These are phyloP conservation scores for Trametes gibbosa DNA, from an alignment of 768 basidiomycete species.

Conservation along the genomic window DNA sequence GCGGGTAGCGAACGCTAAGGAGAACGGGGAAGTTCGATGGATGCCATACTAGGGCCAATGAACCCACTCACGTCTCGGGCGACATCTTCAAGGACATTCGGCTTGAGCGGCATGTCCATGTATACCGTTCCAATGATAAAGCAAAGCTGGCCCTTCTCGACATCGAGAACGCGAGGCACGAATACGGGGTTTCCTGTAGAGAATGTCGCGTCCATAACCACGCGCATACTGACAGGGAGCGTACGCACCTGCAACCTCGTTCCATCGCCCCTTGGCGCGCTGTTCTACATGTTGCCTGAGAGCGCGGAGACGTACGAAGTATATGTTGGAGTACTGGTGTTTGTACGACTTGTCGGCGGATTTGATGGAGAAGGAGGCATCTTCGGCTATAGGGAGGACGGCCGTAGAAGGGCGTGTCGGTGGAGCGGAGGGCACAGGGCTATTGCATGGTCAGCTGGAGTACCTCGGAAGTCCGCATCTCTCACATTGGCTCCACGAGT, in stretches of 20 bases:
- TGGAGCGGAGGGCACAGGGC: conserved; percentile 24
- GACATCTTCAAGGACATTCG: conserved; percentile 95
- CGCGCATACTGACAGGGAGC: neutral
- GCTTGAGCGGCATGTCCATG: conserved; percentile 98
- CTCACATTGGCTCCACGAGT: conserved; percentile 12
- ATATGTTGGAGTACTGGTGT: conserved; percentile 73
- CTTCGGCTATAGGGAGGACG: conserved; percentile 27
- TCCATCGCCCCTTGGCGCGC: conserved; percentile 52
- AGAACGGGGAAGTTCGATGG: neutral
- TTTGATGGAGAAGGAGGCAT: conserved; percentile 43
- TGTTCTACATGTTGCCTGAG: conserved; percentile 47
- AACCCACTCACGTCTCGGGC: conserved; percentile 75
- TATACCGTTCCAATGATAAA: conserved; percentile 95
- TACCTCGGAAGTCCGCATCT: neutral
- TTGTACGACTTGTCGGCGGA: conserved; percentile 50
- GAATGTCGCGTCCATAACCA: neutral
- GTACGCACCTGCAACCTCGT: conserved; percentile 38
- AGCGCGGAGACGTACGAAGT: conserved; percentile 56
- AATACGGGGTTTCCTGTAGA: conserved; percentile 59
- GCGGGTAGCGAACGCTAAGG: conserved; percentile 83
- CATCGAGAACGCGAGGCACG: conserved; percentile 83
- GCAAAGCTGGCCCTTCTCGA: conserved; percentile 80
- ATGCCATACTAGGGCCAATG: neutral
- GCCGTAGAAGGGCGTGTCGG: conserved; percentile 30
- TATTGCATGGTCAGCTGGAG: conserved; percentile 5